Conservation (phyloP, 31 red algal species). For the Endocladia muricata region DNA sequence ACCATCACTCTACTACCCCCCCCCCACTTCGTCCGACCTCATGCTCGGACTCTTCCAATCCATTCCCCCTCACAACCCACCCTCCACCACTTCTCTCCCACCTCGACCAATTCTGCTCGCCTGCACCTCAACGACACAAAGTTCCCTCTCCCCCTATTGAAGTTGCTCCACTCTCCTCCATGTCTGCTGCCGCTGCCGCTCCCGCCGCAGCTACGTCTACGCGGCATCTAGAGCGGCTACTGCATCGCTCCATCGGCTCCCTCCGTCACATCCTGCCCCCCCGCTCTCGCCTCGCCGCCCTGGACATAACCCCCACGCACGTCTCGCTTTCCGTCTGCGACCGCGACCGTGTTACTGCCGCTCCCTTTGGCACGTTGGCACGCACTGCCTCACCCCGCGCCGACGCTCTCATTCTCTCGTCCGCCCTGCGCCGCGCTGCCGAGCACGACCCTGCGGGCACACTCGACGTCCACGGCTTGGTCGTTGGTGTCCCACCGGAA, state of each 20-base stretch:
- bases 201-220: background rate
- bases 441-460: background rate
- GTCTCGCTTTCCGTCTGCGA: conserved; percentile 55
- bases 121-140: no score
- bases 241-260: conserved; percentile 18
- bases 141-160: no score
- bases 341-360: conserved; percentile 6
- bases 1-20: no score
- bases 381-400: conserved; percentile 27
- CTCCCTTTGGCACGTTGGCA: conserved; percentile 60
- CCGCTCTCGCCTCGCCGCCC: conserved; percentile 25
- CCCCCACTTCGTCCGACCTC: no score
- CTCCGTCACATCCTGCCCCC: conserved; percentile 29
- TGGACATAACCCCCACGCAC: conserved; percentile 66
- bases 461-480: conserved; percentile 33
- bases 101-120: no score
- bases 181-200: conserved; percentile 5
- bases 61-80: no score
- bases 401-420: conserved; percentile 56
- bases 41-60: no score
- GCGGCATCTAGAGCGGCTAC: conserved; percentile 8
- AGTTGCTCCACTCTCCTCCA: background rate
- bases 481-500: conserved; percentile 48
- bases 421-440: conserved; percentile 24
- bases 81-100: no score